Evolutionary conservation across 2,329 filamentous ascomycete species (phyloP).

Genomic region (Neonectria hederae): DNA sequence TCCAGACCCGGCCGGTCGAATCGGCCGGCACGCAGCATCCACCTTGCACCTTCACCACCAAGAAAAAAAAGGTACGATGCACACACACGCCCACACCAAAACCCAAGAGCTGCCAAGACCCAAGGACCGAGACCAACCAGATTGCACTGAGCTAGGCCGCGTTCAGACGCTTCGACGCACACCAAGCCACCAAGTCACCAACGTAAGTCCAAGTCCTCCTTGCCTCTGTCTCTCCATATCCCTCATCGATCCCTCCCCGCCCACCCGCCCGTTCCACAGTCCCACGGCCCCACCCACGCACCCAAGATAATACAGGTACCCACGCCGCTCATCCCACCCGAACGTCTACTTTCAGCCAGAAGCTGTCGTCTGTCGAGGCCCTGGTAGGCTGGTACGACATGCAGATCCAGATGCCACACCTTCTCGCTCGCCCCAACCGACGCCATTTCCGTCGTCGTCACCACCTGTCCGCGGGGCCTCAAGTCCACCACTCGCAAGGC

Average conservation of each 20-base stretch:
- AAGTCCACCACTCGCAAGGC: conserved; percentile 8
- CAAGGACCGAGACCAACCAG: not conserved
- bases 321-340: conserved; percentile 7
- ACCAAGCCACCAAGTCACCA: not conserved
- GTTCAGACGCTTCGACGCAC: conserved; percentile 1
- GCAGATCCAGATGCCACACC: conserved; percentile 28
- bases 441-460: conserved; percentile 39
- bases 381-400: not conserved
- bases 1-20: conserved; percentile 30
- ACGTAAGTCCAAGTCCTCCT: not conserved
- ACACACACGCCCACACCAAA: conserved; percentile 6
- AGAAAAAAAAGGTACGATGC: conserved; percentile 6
- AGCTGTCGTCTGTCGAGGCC: not conserved
- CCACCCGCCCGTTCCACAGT: conserved; percentile 7
- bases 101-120: not conserved
- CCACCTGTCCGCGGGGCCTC: conserved; percentile 26
- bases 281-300: conserved; percentile 4
- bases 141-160: not conserved
- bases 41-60: conserved; percentile 16
- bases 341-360: not conserved
- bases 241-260: conserved; percentile 1
- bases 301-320: conserved; percentile 10
- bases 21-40: conserved; percentile 30
- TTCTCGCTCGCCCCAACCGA: conserved; percentile 30
- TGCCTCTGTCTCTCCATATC: not conserved